Base-by-base conservation (phyloP, 1,284 basidiomycete species). In the Ceratobasidium sp. region DNA sequence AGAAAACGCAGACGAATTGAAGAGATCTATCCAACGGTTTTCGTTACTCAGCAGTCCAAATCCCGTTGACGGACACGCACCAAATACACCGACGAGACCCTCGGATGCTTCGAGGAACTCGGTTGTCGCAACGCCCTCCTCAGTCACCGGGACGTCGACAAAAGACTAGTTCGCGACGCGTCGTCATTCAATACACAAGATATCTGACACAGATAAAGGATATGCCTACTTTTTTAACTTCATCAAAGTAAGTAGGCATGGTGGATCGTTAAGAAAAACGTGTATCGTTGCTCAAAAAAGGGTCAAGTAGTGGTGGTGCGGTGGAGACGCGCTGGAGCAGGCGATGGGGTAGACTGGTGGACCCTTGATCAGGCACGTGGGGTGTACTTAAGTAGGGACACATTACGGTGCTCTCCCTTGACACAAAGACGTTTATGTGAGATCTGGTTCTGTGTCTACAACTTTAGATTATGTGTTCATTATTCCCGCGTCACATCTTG, bases 51-150 rank as follows among this genome's bases (percentile, higher is more conserved):
- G 8, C 14, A 39, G 14, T 14, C 36, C 14, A 14, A 14, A 14
- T 6, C 14, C 6, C 48, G 6, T 39, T 39, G 36, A 39, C 36
- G 14, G 36, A 74, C 14, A 18, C 53, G 14, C 77, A 97, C 96
- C 92, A 80, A 99, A 98, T 77, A 99, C 85, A 76, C 91, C 90
- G 76, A 97, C 92, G 60, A 99, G 86, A 53, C 94, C 96, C 77
- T 94, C 88, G 2, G 93, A 87, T 9, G 97, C 97, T 78, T 97
- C 90, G 75, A 97, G 86, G 84, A 99, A 99, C 53, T 86, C 84
- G 52, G 87, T 80, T 2, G 97, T 98, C 80, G 98, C 90, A 80
- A 99, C 89, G 76, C 97, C 96, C 76, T 85, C 86, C 77, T 94
- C 91, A 74, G 92, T 94, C 78, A 94, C 85, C 41, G 92, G 87